Base-by-base conservation (phyloP, 1,284 basidiomycete species). In the Leccinum subrobustum region DNA sequence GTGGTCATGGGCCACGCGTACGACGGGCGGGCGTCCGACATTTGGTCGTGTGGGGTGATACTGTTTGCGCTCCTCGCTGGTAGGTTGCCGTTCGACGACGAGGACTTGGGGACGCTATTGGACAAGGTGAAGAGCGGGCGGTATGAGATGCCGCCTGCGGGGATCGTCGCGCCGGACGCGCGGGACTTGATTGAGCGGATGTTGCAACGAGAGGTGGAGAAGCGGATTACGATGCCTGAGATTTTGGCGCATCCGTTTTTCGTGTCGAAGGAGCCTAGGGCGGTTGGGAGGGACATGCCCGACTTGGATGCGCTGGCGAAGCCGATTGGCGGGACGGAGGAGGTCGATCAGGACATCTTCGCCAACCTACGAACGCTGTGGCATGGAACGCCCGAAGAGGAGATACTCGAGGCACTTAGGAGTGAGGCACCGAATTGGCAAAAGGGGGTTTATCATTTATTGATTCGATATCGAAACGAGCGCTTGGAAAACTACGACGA, bases 31-130 rank as follows among this genome's bases (percentile, higher is more conserved):
- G 84, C 87, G 16, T 89, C 95, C 47, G 97, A 99, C 76, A 95
- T 98, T 73, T 99, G 97, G 97, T 97, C 95, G 35, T 98, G 96
- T 73, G 97, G 97, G 60, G 89, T 99, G 73, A 96, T 98, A 68
- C 84, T 99, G 57, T 96, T 91, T 69, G 95, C 95, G 12, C 81
- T 99, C 14, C 82, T 99, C 27, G 90, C 89, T n/a, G 96, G 95
- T 5, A 83, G 87, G 42, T 81, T 99, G 44, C 97, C 97, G 3
- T 99, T 99, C 73, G 96, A 99, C 75, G 92, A 96, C 70, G 87
- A 91, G 61, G 85, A 91, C 72, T 85, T 94, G 59, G 82, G 83
- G 23, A 77, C 81, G 16, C 81, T 99, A 20, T 81, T 98, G 48
- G 85, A 89, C 66, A 95, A 94, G 76, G 93, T 99, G 64, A 89